Conservation (phyloP, 2,329 filamentous ascomycete species). For the Cordyceps farinosa region DNA sequence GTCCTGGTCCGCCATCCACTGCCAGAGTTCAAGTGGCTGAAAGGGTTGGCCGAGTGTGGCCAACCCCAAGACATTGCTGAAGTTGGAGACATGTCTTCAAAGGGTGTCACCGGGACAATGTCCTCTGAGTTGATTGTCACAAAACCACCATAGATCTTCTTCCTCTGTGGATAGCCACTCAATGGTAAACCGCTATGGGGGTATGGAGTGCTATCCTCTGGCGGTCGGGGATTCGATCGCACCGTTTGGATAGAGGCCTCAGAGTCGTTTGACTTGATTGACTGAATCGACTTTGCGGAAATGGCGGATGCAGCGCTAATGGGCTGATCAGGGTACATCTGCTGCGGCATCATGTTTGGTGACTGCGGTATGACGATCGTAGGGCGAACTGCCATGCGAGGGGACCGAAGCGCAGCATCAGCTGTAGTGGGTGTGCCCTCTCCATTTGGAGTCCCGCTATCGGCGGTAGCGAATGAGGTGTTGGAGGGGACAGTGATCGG, state of each 20-base stretch:
- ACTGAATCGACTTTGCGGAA: conserved; percentile 22
- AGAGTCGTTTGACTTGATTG: conserved; percentile 22
- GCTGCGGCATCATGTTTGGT: conserved; percentile 17
- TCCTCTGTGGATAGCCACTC: conserved; percentile 20
- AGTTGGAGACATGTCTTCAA: conserved; percentile 23
- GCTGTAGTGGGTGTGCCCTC: not conserved
- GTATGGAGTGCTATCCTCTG: conserved; percentile 32
- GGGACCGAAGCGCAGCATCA: not conserved
- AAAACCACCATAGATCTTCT: conserved; percentile 22
- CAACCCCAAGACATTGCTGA: conserved; percentile 22
- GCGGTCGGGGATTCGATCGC: conserved; percentile 27
- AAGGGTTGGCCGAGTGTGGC: conserved; percentile 1
- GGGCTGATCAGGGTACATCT: not conserved
- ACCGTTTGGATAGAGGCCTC: conserved; percentile 25
- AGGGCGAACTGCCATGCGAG: conserved; percentile 25
- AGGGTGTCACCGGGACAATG: conserved; percentile 20
- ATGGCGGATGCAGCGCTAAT: conserved; percentile 18
- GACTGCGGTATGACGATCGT: conserved; percentile 28
- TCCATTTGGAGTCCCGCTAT: not conserved
- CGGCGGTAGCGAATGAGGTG: no score
- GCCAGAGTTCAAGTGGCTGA: not conserved
- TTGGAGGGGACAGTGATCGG: no score
- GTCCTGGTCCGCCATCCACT: not conserved
- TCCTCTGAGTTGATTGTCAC: not conserved
- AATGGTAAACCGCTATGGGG: conserved; percentile 23